Conservation (phyloP, 2,329 filamentous ascomycete genomes). For the Apiospora saccharicola region DNA sequence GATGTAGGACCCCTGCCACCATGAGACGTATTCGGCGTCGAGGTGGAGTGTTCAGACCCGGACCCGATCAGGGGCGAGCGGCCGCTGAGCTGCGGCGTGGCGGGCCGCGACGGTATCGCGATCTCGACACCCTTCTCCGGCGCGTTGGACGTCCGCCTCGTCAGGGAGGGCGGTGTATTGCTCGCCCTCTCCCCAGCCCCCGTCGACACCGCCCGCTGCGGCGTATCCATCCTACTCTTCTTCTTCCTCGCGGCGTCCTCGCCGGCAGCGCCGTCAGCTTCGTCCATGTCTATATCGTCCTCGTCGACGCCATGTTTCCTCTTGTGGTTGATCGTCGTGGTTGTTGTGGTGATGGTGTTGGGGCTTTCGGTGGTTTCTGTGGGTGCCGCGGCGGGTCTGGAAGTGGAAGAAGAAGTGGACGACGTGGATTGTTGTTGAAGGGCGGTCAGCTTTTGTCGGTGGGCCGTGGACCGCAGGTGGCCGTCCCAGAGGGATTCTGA, state of each 20-base stretch:
- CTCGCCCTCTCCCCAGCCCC: conserved; percentile 26
- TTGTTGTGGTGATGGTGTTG: conserved; percentile 30
- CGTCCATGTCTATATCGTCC: conserved; percentile 39
- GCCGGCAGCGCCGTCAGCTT: conserved; percentile 37
- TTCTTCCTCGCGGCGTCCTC: conserved; percentile 34
- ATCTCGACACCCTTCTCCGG: conserved; percentile 65
- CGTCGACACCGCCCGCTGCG: conserved; percentile 27
- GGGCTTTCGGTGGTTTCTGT: conserved; percentile 36
- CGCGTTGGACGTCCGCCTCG: conserved; percentile 54
- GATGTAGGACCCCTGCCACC: not conserved
- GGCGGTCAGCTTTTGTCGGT: conserved; percentile 49
- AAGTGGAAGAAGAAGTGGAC: not conserved
- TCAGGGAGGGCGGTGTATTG: conserved; percentile 5
- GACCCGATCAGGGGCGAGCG: conserved; percentile 41
- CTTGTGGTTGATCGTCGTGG: conserved; percentile 35
- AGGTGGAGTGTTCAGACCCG: not conserved
- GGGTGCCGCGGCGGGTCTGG: conserved; percentile 31
- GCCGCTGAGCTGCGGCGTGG: conserved; percentile 59
- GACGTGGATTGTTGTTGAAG: conserved; percentile 26
- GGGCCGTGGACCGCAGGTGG: conserved; percentile 61
- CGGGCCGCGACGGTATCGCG: conserved; percentile 69
- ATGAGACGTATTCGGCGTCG: conserved; percentile 1
- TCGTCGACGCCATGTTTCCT: conserved; percentile 40
- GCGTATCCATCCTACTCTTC: conserved; percentile 40
- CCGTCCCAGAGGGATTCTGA: conserved; percentile 72